Evolutionary conservation across 768 basidiomycete genomes (phyloP).

Genomic region (Sarcomyxa edulis): DNA sequence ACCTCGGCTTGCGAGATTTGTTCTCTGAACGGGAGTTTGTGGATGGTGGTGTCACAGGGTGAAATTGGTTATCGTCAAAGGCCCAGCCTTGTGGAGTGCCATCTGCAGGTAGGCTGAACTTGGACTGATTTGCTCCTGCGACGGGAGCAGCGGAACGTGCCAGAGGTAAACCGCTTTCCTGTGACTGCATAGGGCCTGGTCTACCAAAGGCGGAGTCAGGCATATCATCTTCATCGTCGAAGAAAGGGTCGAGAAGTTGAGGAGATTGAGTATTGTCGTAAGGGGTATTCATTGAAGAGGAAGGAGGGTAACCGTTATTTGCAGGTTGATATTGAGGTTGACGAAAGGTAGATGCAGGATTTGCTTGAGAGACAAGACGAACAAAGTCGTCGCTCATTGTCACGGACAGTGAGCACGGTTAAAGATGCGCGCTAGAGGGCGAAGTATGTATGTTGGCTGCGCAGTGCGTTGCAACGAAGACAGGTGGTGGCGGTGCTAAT

Average conservation of each 20-base stretch:
- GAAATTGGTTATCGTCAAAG: constrained; percentile 63
- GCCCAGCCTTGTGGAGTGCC: constrained; percentile 64
- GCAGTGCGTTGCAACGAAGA: too few species aligned
- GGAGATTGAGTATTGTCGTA: constrained; percentile 37
- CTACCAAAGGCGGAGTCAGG: constrained; percentile 66
- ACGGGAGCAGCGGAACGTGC: constrained; percentile 54
- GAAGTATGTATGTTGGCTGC: too few species aligned
- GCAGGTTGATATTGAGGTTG: constrained; percentile 42
- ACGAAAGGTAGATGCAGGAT: constrained; percentile 52
- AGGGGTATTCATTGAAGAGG: constrained; percentile 29
- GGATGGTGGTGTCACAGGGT: constrained; percentile 23
- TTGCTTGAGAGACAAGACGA: constrained; percentile 65
- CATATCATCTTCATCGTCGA: constrained; percentile 76
- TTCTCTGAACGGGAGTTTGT: constrained; percentile 14
- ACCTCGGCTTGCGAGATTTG: constrained; percentile 33
- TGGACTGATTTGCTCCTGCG: constrained; percentile 50
- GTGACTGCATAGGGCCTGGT: constrained; percentile 36
- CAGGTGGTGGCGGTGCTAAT: too few species aligned
- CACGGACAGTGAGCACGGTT: too few species aligned
- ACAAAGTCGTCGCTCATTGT: constrained; percentile 71
- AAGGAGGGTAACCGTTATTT: constrained; percentile 59
- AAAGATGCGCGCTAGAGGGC: too few species aligned
- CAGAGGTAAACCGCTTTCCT: constrained; percentile 55
- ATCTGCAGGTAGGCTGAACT: constrained; percentile 30
- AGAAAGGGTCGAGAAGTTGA: constrained; percentile 77